Evolutionary conservation across 1,284 basidiomycete genomes (phyloP), one percentile per base, ranked within the genome.

Genomic region (Puccinia polysora): DNA sequence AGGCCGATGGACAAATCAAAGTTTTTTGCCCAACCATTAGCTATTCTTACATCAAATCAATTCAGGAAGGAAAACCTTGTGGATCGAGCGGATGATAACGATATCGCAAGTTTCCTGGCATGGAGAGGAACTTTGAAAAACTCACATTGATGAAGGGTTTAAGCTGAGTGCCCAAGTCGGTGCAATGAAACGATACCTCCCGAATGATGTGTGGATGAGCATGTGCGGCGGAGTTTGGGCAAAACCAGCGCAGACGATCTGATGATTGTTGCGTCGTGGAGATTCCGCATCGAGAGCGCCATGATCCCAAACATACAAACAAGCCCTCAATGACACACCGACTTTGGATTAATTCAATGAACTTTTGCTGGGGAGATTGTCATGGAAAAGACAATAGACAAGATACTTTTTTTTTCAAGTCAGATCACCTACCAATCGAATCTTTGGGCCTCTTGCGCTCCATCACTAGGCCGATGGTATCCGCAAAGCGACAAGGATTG

Each of bases 181-280:
- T 89, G 77, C 90, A 90, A 79, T 94, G 89, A 81, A 97, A 93
- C 1, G 85, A 82, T 71, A 90, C 90, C 80, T 96, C 89, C 75
- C 89, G 85, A 77, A 98, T 90, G 75, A 93, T 83, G 2, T 88
- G 89, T 0, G 94, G 91, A 60, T 68, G 69, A 10, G 84, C 82
- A 25, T 81, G 76, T 79, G 94, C 89, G 8, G 82, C 83, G 0
- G 81, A 77, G 34, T 87, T 86, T 32, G 85, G 86, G 81, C 95
- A 97, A 80, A 96, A 97, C 95, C 95, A 97, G 52, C 91, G 86
- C 72, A 97, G 84, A 1, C 88, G 88, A 80, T 98, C 95, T 92
- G 78, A n/a, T 15, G 43, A 12, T 23, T n/a, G n/a, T n/a, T n/a
- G n/a, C n/a, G n/a, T n/a, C n/a, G n/a, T n/a, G n/a, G n/a, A n/a